Evolutionary conservation across 2,329 filamentous ascomycete species (phyloP), one percentile per base, ranked within the genome.

Genomic region (Fusarium sp.): DNA sequence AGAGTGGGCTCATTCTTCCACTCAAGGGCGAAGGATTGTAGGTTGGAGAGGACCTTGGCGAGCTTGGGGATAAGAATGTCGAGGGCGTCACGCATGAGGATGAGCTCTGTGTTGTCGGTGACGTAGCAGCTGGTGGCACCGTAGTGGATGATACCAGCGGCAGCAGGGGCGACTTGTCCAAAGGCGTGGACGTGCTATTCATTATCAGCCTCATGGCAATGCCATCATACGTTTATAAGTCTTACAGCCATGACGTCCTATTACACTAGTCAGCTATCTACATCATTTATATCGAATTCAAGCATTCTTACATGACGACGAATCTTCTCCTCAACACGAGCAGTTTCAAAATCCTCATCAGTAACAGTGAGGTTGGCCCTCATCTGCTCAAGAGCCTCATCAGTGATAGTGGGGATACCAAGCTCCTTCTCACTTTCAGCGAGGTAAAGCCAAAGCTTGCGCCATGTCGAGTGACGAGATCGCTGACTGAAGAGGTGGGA

Each of bases 381-480:
- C 68, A 70, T 70, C 63, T 70, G 63, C n/a, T 71, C 67, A 12
- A 70, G 54, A 6, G 68, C 68, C 51, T 70, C 67, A 24, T 57
- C 51, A 3, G 67, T 68, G 52, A 70, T 70, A 41, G 53, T 62
- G 25, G 49, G 48, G 18, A 70, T 72, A 20, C 70, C 56, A 7
- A 72, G 47, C 56, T 72, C 60, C 58, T 57, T 57, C 63, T 72
- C 69, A 29, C 45, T 34, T 49, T 72, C 69, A 13, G 63, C 70
- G 18, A 70, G 70, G 25, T 57, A 48, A 7, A 60, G 45, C 63
- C 70, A 72, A 10, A 70, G 56, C 57, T 72, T 61, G 8, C 69
- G 58, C 70, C 71, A 73, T 34, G 65, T 71, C 4, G 61, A 69
- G 34, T 60, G 47, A 22, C 71, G 53, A 20, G 67, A 58, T 29